These are phyloP conservation scores for Boletus insuetus DNA, from an alignment of 768 basidiomycete genomes.

Conservation along the genomic window DNA sequence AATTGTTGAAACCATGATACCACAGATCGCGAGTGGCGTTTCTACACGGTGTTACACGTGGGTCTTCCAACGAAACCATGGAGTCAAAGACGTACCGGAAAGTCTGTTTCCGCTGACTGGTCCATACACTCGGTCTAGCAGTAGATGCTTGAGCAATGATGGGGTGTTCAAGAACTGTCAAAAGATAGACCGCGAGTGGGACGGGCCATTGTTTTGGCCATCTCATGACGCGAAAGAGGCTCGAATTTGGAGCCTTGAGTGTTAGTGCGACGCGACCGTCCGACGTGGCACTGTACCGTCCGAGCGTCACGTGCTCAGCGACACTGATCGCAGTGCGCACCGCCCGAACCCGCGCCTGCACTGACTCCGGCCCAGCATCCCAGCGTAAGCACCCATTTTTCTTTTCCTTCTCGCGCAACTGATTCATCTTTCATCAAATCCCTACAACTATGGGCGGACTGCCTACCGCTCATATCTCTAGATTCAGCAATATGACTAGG, in stretches of 20 bases:
- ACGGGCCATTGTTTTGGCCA: constrained; percentile 52
- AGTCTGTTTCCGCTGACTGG: constrained; percentile 51
- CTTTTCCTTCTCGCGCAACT: too few relatives aligned
- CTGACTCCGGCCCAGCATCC: neutral
- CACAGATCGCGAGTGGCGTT: constrained; percentile 74
- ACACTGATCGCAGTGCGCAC: constrained; percentile 1
- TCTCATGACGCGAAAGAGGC: constrained; percentile 29
- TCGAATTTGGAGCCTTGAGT: neutral
- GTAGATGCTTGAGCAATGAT: constrained; percentile 12
- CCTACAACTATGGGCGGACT: too few relatives aligned
- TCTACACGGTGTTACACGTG: constrained; percentile 36
- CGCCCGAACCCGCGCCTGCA: neutral
- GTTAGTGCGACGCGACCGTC: constrained; percentile 4
- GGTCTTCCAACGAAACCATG: neutral
- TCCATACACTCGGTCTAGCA: constrained; percentile 45
- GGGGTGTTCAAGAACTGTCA: constrained; percentile 36
- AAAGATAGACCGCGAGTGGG: constrained; percentile 40
- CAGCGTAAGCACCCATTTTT: too few relatives aligned
- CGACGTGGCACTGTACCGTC: constrained; percentile 22
- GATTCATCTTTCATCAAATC: too few relatives aligned
- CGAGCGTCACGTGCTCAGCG: constrained; percentile 20
- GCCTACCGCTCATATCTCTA: neutral
- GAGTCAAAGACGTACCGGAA: constrained; percentile 44
- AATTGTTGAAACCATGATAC: constrained; percentile 88
- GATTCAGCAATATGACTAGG: constrained; percentile 40